Percentiles rank a stretch among this genome's conserved stretches.
phyloP scores from a whole-genome alignment of 768 basidiomycete genomes.

The Lyophyllum shimeji region DNA sequence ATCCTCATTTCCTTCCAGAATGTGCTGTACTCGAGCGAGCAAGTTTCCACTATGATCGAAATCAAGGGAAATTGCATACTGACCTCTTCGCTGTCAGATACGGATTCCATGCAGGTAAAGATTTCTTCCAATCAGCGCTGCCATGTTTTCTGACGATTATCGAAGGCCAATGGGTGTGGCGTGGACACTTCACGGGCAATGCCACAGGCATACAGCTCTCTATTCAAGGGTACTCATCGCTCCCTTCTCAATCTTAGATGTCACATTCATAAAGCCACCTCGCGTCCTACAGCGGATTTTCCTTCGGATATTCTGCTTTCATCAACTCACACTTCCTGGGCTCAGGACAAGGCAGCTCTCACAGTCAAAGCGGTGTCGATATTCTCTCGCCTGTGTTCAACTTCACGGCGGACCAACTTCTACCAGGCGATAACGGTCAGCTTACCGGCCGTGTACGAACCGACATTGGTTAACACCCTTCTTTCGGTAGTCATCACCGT shows the following conservation, averaged over 20 bases:
- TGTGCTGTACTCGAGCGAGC: conserved; percentile 33
- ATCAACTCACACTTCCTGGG: conserved; percentile 42
- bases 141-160: not conserved
- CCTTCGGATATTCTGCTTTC: conserved; percentile 46
- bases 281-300: conserved; percentile 28
- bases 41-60: not conserved
- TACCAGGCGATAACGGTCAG: conserved; percentile 27
- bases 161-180: conserved; percentile 42
- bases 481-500: conserved; percentile 28
- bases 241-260: not conserved
- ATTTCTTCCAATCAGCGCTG: not conserved
- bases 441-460: not conserved
- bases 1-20: conserved; percentile 16
- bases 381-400: conserved; percentile 32
- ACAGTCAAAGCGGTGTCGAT: conserved; percentile 32
- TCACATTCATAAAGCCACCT: not conserved
- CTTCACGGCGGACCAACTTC: conserved; percentile 30
- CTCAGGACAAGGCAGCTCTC: conserved; percentile 37
- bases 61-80: not conserved
- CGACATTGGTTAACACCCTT: not conserved
- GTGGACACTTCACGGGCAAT: conserved; percentile 41
- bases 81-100: conserved; percentile 17
- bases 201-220: conserved; percentile 40
- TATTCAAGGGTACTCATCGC: conserved; percentile 33
- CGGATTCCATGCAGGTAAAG: conserved; percentile 28